Conservation (phyloP, 148 eudicot species). For the Persicaria maculosa region DNA sequence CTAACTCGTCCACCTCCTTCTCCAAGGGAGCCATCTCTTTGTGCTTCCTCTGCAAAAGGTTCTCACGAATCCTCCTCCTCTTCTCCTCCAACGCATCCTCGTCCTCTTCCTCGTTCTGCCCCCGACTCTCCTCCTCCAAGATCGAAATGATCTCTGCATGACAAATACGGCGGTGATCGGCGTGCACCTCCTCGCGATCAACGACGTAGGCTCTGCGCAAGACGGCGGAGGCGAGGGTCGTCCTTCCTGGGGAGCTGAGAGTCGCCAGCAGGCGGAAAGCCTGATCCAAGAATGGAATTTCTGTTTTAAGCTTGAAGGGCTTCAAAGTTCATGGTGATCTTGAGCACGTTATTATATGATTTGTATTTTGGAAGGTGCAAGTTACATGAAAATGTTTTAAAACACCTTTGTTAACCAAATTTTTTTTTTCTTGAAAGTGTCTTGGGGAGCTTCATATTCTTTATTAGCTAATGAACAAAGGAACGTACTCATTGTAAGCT, state of each 20-base stretch:
- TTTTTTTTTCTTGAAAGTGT: no score
- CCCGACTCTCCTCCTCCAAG: slow-evolving; percentile 40
- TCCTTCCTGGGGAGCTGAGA: slow-evolving; percentile 19
- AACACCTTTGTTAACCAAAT: no score
- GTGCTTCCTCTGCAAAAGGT: slow-evolving; percentile 26
- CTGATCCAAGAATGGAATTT: slow-evolving; percentile 37
- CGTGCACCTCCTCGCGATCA: slow-evolving; percentile 52
- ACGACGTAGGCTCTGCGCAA: slow-evolving; percentile 41
- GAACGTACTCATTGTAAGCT: no score
- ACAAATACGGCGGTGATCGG: slow-evolving; percentile 57
- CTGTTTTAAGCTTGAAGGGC: no score
- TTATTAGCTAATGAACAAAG: no score
- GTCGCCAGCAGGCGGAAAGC: slow-evolving; percentile 37
- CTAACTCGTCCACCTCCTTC: slow-evolving; percentile 44
- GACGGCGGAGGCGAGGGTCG: slow-evolving; percentile 67
- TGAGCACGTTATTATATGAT: no score
- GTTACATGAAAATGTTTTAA: no score
- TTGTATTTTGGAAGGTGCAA: no score
- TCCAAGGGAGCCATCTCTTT: slow-evolving; percentile 40
- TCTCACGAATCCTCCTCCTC: slow-evolving; percentile 56
- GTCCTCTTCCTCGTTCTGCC: slow-evolving; percentile 43
- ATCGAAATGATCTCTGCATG: slow-evolving; percentile 68
- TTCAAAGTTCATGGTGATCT: no score
- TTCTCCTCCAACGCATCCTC: slow-evolving; percentile 63
- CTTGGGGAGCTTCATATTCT: no score